These are phyloP conservation scores for Thamnidium elegans DNA, from an alignment of 192 early-diverging fungal genomes.

Conservation along the genomic window DNA sequence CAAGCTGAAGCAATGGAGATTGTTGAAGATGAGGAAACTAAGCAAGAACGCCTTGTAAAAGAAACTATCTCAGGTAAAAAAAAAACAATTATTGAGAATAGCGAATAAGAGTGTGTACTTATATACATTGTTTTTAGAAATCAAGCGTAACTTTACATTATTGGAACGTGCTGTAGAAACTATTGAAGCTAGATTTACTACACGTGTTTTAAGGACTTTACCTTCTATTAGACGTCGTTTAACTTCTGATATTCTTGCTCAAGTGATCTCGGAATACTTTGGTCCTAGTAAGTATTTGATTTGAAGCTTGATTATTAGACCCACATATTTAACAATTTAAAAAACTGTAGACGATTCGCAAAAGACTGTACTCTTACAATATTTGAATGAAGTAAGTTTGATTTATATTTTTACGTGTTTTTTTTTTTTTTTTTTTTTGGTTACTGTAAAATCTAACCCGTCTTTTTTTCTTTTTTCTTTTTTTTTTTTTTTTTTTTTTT, in stretches of 20 bases:
- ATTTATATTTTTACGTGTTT: neutral
- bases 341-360: conserved; percentile 25
- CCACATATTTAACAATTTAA: neutral
- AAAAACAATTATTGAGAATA: neutral
- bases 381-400: conserved; percentile 36
- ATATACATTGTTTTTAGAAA: conserved; percentile 55
- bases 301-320: neutral
- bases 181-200: conserved; percentile 84
- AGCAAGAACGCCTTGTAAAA: conserved; percentile 29
- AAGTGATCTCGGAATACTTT: conserved; percentile 55
- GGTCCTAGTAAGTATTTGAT: conserved; percentile 39
- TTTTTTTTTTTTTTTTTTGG: neutral
- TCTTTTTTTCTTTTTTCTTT: no score
- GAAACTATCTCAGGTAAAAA: conserved; percentile 21
- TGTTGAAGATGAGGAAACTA: conserved; percentile 32
- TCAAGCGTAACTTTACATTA: conserved; percentile 80
- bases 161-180: conserved; percentile 81
- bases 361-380: conserved; percentile 31
- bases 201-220: conserved; percentile 82
- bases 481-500: no score
- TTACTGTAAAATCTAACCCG: no score
- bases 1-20: conserved; percentile 31
- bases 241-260: conserved; percentile 58
- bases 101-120: neutral
- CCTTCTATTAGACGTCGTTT: conserved; percentile 79